Evolutionary conservation across 495 filamentous ascomycete genomes (phyloP).

Genomic region (Talaromyces ruber): DNA sequence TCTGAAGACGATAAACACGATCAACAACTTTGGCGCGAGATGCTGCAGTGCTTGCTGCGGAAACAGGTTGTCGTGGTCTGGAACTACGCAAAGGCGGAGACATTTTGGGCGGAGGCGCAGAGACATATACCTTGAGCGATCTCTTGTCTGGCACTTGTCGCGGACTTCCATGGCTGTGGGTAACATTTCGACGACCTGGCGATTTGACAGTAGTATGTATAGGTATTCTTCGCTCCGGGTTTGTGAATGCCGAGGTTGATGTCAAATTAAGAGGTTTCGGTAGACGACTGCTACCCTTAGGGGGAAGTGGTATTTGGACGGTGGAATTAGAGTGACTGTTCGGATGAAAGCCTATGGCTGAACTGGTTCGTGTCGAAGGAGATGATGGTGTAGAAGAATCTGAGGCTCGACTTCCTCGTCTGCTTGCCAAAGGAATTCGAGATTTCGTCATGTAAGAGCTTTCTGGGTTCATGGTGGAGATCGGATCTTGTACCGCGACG

Average conservation of each 20-base stretch:
- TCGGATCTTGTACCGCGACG: slow-evolving; percentile 24
- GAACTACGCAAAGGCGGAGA: slow-evolving; percentile 78
- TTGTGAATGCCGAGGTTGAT: slow-evolving; percentile 11
- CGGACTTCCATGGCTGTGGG: slow-evolving; percentile 22
- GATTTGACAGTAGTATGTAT: slow-evolving; percentile 24
- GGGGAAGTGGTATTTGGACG: slow-evolving; percentile 23
- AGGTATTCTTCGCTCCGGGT: slow-evolving; percentile 21
- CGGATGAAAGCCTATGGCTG: slow-evolving; percentile 31
- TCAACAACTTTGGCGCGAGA: slow-evolving; percentile 54
- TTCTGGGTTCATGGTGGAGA: slow-evolving; percentile 16
- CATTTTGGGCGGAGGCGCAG: slow-evolving; percentile 49
- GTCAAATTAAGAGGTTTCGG: slow-evolving; percentile 31
- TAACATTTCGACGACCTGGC: slow-evolving; percentile 22
- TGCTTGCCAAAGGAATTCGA: slow-evolving; percentile 48
- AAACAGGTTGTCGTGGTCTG: slow-evolving; percentile 69
- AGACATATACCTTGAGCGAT: slow-evolving; percentile 59
- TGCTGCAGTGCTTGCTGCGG: slow-evolving; percentile 56
- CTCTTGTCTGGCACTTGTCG: slow-evolving; percentile 31
- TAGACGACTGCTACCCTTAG: slow-evolving; percentile 36
- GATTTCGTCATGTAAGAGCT: slow-evolving; percentile 43
- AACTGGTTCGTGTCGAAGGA: slow-evolving; percentile 33
- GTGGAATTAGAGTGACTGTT: not conserved
- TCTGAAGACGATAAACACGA: slow-evolving; percentile 34
- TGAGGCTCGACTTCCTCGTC: slow-evolving; percentile 37
- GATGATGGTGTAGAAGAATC: slow-evolving; percentile 31